Percentiles rank a stretch among this genome's conserved stretches.
phyloP scores from a whole-genome alignment of 139 green algal genomes.

The Astrephomene gubernaculifera region DNA sequence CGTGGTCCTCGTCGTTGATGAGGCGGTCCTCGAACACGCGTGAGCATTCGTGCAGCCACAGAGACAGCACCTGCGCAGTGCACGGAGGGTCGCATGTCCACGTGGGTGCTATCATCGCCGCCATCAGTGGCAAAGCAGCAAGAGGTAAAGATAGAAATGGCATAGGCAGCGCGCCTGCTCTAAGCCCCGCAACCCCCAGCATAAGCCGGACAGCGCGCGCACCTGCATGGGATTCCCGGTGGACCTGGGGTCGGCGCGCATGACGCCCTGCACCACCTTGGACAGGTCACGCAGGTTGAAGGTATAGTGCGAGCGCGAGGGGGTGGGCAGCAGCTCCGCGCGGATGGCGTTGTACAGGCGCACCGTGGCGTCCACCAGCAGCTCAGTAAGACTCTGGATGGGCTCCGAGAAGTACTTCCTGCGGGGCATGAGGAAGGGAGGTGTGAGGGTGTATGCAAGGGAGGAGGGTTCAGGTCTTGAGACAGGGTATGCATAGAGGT shows the following conservation, averaged over 20 bases:
- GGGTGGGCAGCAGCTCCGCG: conserved; percentile 79
- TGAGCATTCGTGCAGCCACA: conserved; percentile 81
- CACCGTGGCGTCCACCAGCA: conserved; percentile 66
- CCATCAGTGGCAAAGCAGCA: too few relatives aligned
- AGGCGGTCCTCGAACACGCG: conserved; percentile 84
- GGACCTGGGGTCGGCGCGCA: conserved; percentile 70
- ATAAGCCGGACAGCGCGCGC: too few relatives aligned
- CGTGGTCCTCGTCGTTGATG: conserved; percentile 79
- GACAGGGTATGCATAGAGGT: too few relatives aligned
- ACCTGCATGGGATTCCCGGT: conserved; percentile 55
- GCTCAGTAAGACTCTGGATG: conserved; percentile 51
- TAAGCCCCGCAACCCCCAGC: not conserved
- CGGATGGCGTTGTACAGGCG: conserved; percentile 78
- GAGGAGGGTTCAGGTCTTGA: not conserved
- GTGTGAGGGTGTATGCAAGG: not conserved
- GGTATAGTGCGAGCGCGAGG: conserved; percentile 80
- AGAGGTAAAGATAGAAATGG: not conserved
- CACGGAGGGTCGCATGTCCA: not conserved
- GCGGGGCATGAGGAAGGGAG: not conserved
- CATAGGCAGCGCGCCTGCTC: not conserved
- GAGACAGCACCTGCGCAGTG: conserved; percentile 58
- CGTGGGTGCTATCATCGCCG: too few relatives aligned
- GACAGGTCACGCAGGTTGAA: conserved; percentile 87
- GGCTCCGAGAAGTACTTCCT: conserved; percentile 68
- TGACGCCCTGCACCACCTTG: conserved; percentile 81